Evolutionary conservation across 306 rosid species (phyloP).

Genomic region (Medicago truncatula): MtrunA17r5.0-ANR NC_053047.1:19767001-19767500

Average conservation of each 20-base stretch:
- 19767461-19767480: constrained; percentile 65
- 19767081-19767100: constrained; percentile 83
- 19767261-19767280: neutral
- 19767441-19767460: constrained; percentile 77
- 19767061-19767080: constrained; percentile 86
- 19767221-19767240: constrained; percentile 97
- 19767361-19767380: constrained; percentile 82
- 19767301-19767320: constrained; percentile 15
- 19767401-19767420: constrained; percentile 87
- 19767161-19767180: constrained; percentile 20
- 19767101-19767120: constrained; percentile 47
- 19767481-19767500: constrained; percentile 92
- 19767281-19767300: neutral
- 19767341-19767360: constrained; percentile 94
- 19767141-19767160: constrained; percentile 33
- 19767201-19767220: constrained; percentile 86
- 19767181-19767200: constrained; percentile 81
- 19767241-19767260: neutral
- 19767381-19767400: constrained; percentile 64
- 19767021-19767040: constrained; percentile 84
- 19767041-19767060: constrained; percentile 84
- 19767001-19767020: constrained; percentile 60
- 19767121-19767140: constrained; percentile 24
- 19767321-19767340: constrained; percentile 66
- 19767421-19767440: constrained; percentile 62